These are phyloP conservation scores for Cyclotella cryptica DNA, from an alignment of 108 stramenopile species.

Conservation along the genomic window DNA sequence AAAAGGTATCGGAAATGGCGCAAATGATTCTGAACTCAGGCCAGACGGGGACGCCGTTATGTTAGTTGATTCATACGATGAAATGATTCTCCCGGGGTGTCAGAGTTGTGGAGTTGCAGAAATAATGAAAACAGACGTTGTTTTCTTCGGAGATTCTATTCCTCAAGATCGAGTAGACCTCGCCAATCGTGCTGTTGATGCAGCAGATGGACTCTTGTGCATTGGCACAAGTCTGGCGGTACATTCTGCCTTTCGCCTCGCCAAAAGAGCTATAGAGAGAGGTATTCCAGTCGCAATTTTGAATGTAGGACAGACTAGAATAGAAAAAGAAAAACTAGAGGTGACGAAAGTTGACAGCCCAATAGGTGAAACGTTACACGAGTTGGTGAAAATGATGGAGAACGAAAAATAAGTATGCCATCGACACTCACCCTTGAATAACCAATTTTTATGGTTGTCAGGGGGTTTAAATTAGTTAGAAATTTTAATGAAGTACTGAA, in stretches of 20 bases:
- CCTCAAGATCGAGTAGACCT: conserved; percentile 67
- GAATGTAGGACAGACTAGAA: conserved; percentile 92
- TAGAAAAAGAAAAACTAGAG: conserved; percentile 72
- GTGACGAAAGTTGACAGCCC: conserved; percentile 59
- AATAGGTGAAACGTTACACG: conserved; percentile 51
- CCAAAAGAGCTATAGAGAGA: conserved; percentile 58
- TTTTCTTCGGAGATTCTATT: conserved; percentile 94
- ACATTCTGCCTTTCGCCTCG: conserved; percentile 89
- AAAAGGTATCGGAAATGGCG: conserved; percentile 5
- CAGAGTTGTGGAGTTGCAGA: conserved; percentile 57
- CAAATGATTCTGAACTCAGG: conserved; percentile 52
- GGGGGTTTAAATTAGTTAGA: no score
- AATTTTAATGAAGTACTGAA: no score
- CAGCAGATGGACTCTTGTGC: conserved; percentile 83
- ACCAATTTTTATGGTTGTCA: no score
- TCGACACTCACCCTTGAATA: no score
- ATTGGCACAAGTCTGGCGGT: conserved; percentile 91
- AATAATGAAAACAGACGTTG: conserved; percentile 90
- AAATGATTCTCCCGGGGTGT: conserved; percentile 82
- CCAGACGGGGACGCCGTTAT: conserved; percentile 97
- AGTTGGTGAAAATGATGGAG: conserved; percentile 37
- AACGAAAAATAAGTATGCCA: no score
- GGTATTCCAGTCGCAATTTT: conserved; percentile 83
- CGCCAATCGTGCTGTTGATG: conserved; percentile 72
- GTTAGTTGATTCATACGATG: conserved; percentile 57